Evolutionary conservation across 768 basidiomycete species (phyloP), one percentile per base, ranked within the genome.

Genomic region (Clitopilus passeckerianus): DNA sequence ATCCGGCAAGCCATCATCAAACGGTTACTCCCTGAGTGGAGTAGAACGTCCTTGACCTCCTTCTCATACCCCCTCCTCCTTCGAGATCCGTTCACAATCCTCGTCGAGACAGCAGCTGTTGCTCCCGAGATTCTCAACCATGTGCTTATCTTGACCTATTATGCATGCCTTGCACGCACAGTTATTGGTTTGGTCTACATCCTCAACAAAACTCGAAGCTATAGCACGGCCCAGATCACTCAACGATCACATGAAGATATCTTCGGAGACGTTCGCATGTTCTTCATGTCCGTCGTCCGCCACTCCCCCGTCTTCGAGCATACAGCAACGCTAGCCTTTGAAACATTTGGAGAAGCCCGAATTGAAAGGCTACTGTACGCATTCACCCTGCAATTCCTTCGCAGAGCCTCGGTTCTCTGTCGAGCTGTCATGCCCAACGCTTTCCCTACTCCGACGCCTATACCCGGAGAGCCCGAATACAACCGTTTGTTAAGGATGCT

Each of bases 371-470:
- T 95, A 50, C 74, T 98, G 34, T 95, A 95, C 67, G 79, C 86
- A 0, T 93, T 95, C 71, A 93, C 92, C 0, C 78, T 98, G 0
- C 95, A 95, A 2, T 98, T 97, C 79, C 83, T 98, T 9, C 89
- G 96, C 16, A 83, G 90, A 0, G 91, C 89, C 0, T 86, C 93
- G 10, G 91, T 98, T 54, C 80, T 98, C 6, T 91, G 88, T 61
- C 87, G 90, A 7, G 83, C 92, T 0, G 77, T 92, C 41, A 77
- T 89, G 44, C 86, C 91, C 1, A 74, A 78, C 6, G 80, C 83
- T 1, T 90, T 89, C 68, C 77, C 82, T 0, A 83, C 80, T 0
- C 82, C 83, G 4, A 61, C 76, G 30, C 71, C 75, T 53, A 68
- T 63, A 5, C 65, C 70, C 10, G 62, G 72, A 27, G 79, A 82